Conservation (phyloP, 2,329 filamentous ascomycete genomes). For the Aspergillus niger region DNA sequence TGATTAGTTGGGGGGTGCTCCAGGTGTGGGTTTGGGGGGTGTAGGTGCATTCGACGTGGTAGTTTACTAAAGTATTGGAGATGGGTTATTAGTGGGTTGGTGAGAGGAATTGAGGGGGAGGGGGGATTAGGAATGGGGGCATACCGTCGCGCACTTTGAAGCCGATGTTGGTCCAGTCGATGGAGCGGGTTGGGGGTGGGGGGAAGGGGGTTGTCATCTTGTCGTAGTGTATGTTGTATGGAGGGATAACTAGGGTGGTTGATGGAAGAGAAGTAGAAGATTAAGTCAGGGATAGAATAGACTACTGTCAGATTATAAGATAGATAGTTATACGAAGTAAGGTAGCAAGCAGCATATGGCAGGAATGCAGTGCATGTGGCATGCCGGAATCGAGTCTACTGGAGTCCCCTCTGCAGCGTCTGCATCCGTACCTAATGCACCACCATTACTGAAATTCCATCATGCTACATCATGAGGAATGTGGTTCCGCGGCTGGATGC, state of each 20-base stretch:
- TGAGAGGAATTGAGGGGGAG: neutral
- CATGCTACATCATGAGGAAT: too few species aligned
- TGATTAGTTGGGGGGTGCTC: constrained; percentile 75
- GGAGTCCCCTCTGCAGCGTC: too few species aligned
- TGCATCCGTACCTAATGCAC: too few species aligned
- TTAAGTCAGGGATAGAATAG: neutral
- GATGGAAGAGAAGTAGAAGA: neutral
- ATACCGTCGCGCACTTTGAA: constrained; percentile 88
- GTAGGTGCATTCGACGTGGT: constrained; percentile 88
- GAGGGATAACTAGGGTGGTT: neutral
- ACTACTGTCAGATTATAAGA: neutral
- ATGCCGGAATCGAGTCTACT: too few species aligned
- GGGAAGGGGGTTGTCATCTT: constrained; percentile 24
- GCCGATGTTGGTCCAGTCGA: constrained; percentile 88
- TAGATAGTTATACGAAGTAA: neutral
- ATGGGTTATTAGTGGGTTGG: neutral
- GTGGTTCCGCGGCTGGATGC: too few species aligned
- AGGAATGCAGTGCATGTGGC: too few species aligned
- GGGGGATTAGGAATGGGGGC: constrained; percentile 21
- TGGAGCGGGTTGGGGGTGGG: constrained; percentile 33
- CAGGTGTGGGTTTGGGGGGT: constrained; percentile 71
- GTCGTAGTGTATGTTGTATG: neutral
- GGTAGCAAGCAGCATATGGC: neutral
- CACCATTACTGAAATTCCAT: too few species aligned
- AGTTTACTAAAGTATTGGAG: constrained; percentile 64